Conservation (phyloP, 2,329 filamentous ascomycete species). For the Phaeoacremonium minimum region DNA sequence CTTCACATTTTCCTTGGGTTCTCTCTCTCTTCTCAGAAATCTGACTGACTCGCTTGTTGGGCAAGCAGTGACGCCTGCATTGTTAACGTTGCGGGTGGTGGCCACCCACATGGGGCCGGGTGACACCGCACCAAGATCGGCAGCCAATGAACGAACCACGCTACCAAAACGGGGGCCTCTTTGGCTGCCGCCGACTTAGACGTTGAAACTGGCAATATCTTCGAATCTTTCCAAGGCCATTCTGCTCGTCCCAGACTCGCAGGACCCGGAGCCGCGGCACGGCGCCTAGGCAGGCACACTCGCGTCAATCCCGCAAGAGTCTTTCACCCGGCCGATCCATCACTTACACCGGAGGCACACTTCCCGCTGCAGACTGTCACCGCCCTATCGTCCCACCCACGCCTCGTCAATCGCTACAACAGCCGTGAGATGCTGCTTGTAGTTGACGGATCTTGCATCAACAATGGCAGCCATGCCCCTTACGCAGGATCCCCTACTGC, state of each 20-base stretch:
- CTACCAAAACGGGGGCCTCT: too few species aligned
- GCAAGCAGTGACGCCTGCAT: too few species aligned
- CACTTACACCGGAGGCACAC: constrained; percentile 22
- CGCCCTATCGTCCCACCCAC: constrained; percentile 16
- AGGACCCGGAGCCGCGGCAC: background rate
- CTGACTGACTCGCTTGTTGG: too few species aligned
- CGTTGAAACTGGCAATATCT: too few species aligned
- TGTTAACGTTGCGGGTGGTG: too few species aligned
- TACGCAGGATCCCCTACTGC: constrained; percentile 8
- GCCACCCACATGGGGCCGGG: too few species aligned
- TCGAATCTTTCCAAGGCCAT: too few species aligned
- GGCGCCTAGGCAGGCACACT: constrained; percentile 12
- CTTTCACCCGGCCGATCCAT: constrained; percentile 18
- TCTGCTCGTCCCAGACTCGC: constrained; percentile 1
- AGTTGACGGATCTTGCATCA: constrained; percentile 33
- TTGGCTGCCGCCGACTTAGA: too few species aligned
- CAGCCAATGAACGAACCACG: too few species aligned
- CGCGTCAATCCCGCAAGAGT: constrained; percentile 18
- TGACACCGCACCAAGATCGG: too few species aligned
- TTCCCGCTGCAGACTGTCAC: constrained; percentile 24
- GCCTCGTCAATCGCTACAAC: constrained; percentile 27
- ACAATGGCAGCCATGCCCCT: constrained; percentile 24
- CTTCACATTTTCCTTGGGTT: too few species aligned
- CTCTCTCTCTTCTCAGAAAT: too few species aligned
- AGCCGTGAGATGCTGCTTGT: constrained; percentile 32